Evolutionary conservation across 176 grass and related monocot species (phyloP), one percentile per base, ranked within the genome.

Genomic region (Ensete ventricosum): DNA sequence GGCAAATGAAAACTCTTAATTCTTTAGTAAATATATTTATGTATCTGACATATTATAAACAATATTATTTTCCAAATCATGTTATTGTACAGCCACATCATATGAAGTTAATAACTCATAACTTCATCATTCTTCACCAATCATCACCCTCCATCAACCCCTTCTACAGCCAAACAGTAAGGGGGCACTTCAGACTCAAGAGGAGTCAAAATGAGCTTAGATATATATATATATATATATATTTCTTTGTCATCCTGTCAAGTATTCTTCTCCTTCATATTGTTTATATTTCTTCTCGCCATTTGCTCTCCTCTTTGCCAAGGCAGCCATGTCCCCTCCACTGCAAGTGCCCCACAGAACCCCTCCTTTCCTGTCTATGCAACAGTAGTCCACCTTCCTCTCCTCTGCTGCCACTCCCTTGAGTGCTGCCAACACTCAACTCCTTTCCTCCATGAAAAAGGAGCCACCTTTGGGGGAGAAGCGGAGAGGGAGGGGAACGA

Each of bases 321-420:
- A 87, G 85, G 73, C 19, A 23, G 19, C 11, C 13, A 43, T 59
- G 1, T 0, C 4, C n/a, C 54, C 20, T 3, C 55, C 21, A 12
- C 71, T 77, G 10, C 73, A 75, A 23, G 24, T 1, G 55, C 77
- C 83, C 85, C 89, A 89, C 94, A 97, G 90, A 91, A 87, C 84
- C 85, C 84, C 79, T 71, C 3, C 65, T 76, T 53, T 77, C 48
- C 77, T 51, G 78, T 79, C 57, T 77, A 64, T 85, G 71, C 54
- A 64, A 80, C 55, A 80, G 78, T 80, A 34, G 65, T 79, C 67
- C 64, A 60, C 83, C 22, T 64, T 69, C 52, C 77, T 73, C 82
- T 60, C 72, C 78, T 73, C 62, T 52, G 75, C 73, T 84, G 78
- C 71, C 3, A 9, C 54, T 55, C 74, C 43, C 63, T 50, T 78